Evolutionary conservation across 805 yeast species (phyloP).

Genomic region (Blastobotrys chiropterorum): DNA sequence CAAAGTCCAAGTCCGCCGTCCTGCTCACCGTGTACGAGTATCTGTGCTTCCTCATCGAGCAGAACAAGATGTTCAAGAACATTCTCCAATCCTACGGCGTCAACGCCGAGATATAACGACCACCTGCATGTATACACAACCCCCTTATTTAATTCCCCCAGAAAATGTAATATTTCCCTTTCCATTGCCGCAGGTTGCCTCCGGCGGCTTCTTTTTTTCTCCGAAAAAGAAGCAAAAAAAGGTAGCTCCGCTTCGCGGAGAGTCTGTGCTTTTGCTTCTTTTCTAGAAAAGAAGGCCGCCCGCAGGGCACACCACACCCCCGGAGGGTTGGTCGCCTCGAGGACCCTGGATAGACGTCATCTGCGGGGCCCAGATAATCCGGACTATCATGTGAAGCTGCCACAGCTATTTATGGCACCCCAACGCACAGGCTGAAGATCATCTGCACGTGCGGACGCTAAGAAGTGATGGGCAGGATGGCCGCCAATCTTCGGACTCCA

Average conservation of each 20-base stretch:
- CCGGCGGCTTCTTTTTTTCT: neutral
- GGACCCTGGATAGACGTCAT: too few species aligned
- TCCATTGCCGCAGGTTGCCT: too few species aligned
- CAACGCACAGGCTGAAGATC: too few species aligned
- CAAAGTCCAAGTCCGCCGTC: constrained; percentile 22
- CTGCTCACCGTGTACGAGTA: constrained; percentile 24
- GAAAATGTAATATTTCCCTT: too few species aligned
- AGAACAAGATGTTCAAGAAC: constrained; percentile 20
- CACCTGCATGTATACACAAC: neutral
- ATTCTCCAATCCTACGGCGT: neutral
- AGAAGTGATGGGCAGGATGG: too few species aligned
- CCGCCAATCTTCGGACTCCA: too few species aligned
- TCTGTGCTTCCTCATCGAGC: constrained; percentile 19
- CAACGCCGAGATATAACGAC: neutral
- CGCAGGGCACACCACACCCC: neutral
- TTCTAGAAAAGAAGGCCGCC: neutral
- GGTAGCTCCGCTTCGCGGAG: neutral
- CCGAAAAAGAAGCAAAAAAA: neutral
- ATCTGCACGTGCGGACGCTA: too few species aligned
- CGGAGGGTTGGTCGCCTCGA: too few species aligned
- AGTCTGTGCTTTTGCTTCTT: neutral
- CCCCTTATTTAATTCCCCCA: neutral
- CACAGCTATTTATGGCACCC: too few species aligned
- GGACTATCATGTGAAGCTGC: too few species aligned
- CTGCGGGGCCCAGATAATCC: neutral